A percentile compares a stretch with the other conserved stretches of the same genome.
Evolutionary conservation across 345 rosid genomes (phyloP).

Genomic region (Excoecaria agallocha): DNA sequence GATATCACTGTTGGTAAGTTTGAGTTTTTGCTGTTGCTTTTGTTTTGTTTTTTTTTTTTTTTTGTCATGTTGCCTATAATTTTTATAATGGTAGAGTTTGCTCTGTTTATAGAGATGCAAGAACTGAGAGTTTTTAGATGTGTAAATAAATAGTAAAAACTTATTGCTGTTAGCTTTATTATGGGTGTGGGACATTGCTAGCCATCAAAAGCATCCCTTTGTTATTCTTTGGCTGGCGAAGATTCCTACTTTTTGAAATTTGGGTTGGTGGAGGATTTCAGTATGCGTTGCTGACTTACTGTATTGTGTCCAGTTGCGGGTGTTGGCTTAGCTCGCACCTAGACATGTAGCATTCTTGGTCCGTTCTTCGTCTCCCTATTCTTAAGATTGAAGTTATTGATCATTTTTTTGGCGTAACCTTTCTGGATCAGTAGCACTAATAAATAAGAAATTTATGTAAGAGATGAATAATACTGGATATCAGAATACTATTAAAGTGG

Average conservation of each 20-base stretch:
- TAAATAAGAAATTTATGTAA: not conserved
- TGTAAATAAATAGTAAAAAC: too few species aligned
- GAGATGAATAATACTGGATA: not conserved
- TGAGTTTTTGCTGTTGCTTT: not conserved
- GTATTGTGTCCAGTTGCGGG: not conserved
- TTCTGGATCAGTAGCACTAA: not conserved
- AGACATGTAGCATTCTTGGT: not conserved
- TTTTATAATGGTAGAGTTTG: not conserved
- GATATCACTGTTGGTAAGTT: constrained; percentile 80
- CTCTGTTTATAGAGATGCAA: not conserved
- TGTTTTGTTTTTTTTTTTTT: not conserved
- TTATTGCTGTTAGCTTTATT: not conserved
- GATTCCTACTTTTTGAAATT: too few species aligned
- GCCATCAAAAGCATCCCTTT: not conserved
- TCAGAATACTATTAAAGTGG: not conserved
- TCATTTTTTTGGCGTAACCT: not conserved
- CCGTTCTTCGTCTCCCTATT: not conserved
- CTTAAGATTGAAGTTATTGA: not conserved
- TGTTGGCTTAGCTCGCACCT: not conserved
- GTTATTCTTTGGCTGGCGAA: not conserved
- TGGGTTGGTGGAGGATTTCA: not conserved
- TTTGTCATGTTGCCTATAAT: not conserved
- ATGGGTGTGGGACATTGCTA: not conserved
- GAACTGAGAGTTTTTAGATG: not conserved
- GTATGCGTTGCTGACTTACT: not conserved